Conservation (phyloP, 2,329 filamentous ascomycete species). For the Hypoxylon sp. region DNA sequence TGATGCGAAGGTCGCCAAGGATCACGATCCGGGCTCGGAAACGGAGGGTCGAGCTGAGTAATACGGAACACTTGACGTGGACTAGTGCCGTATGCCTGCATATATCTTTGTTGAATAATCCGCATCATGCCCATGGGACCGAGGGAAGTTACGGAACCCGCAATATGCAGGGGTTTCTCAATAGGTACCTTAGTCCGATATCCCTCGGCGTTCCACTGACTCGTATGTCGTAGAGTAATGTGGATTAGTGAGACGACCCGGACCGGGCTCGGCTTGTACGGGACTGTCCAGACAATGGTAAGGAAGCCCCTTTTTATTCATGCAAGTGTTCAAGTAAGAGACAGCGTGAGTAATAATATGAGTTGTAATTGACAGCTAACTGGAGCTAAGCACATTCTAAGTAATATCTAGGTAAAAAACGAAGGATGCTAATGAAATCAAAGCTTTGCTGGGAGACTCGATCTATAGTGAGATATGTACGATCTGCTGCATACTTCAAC, state of each 20-base stretch:
- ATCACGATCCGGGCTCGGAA: slow-evolving; percentile 34
- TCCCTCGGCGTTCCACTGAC: background rate
- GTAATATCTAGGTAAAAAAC: background rate
- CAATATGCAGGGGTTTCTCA: slow-evolving; percentile 5
- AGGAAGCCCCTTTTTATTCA: background rate
- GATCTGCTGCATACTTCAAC: background rate
- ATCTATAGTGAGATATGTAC: background rate
- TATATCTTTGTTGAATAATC: slow-evolving; percentile 5
- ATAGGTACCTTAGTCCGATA: slow-evolving; percentile 10
- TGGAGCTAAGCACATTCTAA: background rate
- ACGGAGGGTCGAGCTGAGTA: slow-evolving; percentile 26
- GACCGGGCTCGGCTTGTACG: background rate
- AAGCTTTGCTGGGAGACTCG: background rate
- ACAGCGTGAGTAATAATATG: background rate
- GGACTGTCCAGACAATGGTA: background rate
- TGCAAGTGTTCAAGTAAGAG: background rate
- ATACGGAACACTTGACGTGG: slow-evolving; percentile 29
- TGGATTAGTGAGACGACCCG: background rate
- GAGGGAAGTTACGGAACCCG: background rate
- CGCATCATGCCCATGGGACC: slow-evolving; percentile 1
- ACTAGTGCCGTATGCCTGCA: slow-evolving; percentile 31
- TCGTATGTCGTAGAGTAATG: background rate
- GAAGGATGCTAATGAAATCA: background rate
- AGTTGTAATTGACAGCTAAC: background rate
- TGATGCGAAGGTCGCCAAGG: slow-evolving; percentile 18